These are phyloP conservation scores for Neurospora sp. DNA, from an alignment of 2,329 filamentous ascomycete species.

Conservation along the genomic window DNA sequence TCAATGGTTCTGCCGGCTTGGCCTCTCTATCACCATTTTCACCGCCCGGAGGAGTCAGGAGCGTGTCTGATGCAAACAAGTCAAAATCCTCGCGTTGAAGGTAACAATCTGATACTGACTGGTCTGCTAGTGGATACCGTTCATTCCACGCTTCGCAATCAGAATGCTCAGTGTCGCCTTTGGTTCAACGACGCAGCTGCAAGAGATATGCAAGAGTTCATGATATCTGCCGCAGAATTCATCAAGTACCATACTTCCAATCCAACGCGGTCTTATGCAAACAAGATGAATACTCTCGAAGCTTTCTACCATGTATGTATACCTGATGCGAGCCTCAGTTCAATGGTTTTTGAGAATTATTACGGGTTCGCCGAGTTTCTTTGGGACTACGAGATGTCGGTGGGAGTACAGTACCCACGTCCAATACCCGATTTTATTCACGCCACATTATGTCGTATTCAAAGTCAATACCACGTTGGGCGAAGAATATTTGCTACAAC, in stretches of 20 bases:
- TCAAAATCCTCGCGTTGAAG: not conserved
- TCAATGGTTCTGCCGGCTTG: not conserved
- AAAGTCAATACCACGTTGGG: not conserved
- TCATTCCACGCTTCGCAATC: not conserved
- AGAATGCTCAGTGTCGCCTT: not conserved
- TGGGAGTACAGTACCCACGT: too few relatives aligned
- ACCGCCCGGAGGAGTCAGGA: not conserved
- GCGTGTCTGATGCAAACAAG: not conserved
- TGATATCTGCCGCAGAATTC: not conserved
- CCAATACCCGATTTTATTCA: not conserved
- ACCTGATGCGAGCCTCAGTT: not conserved
- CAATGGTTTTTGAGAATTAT: too few relatives aligned
- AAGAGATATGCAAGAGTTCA: not conserved
- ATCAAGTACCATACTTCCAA: not conserved
- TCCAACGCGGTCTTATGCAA: not conserved
- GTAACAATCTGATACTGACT: not conserved
- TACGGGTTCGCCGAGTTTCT: not conserved
- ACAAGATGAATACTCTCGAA: not conserved
- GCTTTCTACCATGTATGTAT: not conserved
- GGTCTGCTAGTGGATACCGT: not conserved
- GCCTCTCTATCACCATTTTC: not conserved
- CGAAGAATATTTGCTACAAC: not conserved
- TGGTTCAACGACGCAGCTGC: not conserved
- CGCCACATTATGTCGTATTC: fast-evolving
- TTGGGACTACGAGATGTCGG: not conserved